Conservation (phyloP, 148 eudicot species). For the Diospyros lotus region DNA sequence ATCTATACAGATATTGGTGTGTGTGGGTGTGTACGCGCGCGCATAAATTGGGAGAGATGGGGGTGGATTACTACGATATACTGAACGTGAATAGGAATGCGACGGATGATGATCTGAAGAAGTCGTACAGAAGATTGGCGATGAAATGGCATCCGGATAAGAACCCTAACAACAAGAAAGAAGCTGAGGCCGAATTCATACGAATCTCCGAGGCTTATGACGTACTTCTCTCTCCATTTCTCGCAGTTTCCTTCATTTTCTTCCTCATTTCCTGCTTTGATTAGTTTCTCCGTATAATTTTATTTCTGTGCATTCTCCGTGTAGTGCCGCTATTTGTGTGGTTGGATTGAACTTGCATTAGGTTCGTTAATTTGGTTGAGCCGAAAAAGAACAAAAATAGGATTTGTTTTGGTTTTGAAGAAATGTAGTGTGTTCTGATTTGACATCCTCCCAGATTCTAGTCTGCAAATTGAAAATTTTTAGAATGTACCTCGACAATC, state of each 20-base stretch:
- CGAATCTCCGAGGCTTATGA: constrained; percentile 87
- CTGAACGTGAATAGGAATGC: constrained; percentile 56
- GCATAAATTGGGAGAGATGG: constrained; percentile 24
- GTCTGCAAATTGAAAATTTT: too few species aligned
- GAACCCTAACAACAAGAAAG: constrained; percentile 44
- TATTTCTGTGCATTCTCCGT: too few species aligned
- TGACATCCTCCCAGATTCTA: too few species aligned
- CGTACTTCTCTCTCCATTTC: constrained; percentile 20
- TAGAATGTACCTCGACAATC: too few species aligned
- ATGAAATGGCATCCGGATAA: constrained; percentile 96
- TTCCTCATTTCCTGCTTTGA: neutral
- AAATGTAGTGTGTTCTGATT: too few species aligned
- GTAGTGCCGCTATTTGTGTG: too few species aligned
- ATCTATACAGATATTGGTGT: too few species aligned
- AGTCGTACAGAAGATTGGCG: constrained; percentile 70
- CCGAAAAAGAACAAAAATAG: too few species aligned
- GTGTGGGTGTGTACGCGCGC: too few species aligned
- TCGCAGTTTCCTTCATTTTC: neutral
- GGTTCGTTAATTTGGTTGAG: too few species aligned
- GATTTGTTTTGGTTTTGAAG: too few species aligned
- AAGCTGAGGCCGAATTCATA: constrained; percentile 79
- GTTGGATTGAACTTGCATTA: too few species aligned
- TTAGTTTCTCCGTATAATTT: neutral
- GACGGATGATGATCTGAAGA: constrained; percentile 73
- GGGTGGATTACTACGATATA: constrained; percentile 60